These are phyloP conservation scores for Adansonia gregorii DNA, from an alignment of 441 rosid genomes.

Conservation along the genomic window DNA sequence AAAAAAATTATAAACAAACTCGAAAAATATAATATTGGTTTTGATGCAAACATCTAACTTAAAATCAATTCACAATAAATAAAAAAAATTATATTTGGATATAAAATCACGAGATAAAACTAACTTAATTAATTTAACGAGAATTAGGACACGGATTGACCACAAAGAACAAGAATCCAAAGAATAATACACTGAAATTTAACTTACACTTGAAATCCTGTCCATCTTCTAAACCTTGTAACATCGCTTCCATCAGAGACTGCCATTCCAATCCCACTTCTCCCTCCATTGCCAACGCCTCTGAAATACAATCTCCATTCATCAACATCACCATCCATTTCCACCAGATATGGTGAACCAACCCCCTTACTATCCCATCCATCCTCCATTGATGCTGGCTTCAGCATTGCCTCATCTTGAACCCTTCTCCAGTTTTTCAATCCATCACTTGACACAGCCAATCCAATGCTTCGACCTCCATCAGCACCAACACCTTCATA, in stretches of 20 bases:
- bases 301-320: slow-evolving; percentile 58
- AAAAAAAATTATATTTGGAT: too few species aligned
- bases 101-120: too few species aligned
- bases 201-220: slow-evolving; percentile 44
- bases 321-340: slow-evolving; percentile 50
- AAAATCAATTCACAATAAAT: too few species aligned
- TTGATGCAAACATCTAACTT: too few species aligned
- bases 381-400: slow-evolving; percentile 34
- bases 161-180: background rate
- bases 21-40: too few species aligned
- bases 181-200: background rate
- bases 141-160: background rate
- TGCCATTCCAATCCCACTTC: slow-evolving; percentile 58
- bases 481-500: slow-evolving; percentile 60
- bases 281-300: slow-evolving; percentile 52
- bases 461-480: slow-evolving; percentile 58
- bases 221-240: slow-evolving; percentile 49
- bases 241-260: slow-evolving; percentile 45
- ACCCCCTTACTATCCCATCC: slow-evolving; percentile 59
- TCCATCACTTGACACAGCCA: slow-evolving; percentile 66
- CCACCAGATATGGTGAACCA: slow-evolving; percentile 55
- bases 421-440: slow-evolving; percentile 60
- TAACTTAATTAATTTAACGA: background rate
- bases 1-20: too few species aligned
- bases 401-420: slow-evolving; percentile 44